Conservation (phyloP, 2,329 filamentous ascomycete species). For the Beauveria rudraprayagi region DNA sequence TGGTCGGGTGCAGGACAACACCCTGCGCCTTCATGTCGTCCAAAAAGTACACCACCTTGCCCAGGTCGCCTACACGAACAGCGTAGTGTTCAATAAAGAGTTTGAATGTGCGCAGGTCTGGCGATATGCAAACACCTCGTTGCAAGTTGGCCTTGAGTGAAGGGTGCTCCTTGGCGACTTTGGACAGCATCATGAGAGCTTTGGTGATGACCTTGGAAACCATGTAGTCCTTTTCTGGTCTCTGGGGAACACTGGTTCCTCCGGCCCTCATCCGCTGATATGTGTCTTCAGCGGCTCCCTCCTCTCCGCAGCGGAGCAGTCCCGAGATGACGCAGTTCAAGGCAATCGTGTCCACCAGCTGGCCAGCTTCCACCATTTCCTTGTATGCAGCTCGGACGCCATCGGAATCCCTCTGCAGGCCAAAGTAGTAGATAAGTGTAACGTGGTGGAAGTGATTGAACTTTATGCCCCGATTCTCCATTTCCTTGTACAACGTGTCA, state of each 20-base stretch:
- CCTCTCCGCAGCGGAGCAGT: constrained; percentile 68
- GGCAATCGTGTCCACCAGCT: constrained; percentile 80
- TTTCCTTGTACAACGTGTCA: constrained; percentile 77
- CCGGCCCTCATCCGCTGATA: constrained; percentile 76
- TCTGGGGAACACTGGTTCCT: constrained; percentile 31
- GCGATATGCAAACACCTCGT: constrained; percentile 55
- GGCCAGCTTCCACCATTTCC: constrained; percentile 73
- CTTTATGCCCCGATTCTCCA: constrained; percentile 58
- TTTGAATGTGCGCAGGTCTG: constrained; percentile 71
- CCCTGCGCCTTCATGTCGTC: constrained; percentile 69
- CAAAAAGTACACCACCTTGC: constrained; percentile 61
- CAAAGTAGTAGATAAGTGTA: constrained; percentile 76
- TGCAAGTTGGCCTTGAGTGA: constrained; percentile 49
- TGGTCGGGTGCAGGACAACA: constrained; percentile 62
- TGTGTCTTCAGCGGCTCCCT: constrained; percentile 66
- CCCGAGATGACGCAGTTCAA: constrained; percentile 81
- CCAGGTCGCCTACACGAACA: constrained; percentile 59
- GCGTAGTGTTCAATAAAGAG: constrained; percentile 72
- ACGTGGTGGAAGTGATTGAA: constrained; percentile 77
- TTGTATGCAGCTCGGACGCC: constrained; percentile 71
- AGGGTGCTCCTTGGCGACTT: constrained; percentile 46
- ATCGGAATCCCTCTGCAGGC: constrained; percentile 63
- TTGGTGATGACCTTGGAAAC: constrained; percentile 43
- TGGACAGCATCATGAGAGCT: constrained; percentile 50
- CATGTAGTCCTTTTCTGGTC: constrained; percentile 39